Evolutionary conservation across 495 filamentous ascomycete species (phyloP), one percentile per base, ranked within the genome.

Genomic region (Penicillium canariense): DNA sequence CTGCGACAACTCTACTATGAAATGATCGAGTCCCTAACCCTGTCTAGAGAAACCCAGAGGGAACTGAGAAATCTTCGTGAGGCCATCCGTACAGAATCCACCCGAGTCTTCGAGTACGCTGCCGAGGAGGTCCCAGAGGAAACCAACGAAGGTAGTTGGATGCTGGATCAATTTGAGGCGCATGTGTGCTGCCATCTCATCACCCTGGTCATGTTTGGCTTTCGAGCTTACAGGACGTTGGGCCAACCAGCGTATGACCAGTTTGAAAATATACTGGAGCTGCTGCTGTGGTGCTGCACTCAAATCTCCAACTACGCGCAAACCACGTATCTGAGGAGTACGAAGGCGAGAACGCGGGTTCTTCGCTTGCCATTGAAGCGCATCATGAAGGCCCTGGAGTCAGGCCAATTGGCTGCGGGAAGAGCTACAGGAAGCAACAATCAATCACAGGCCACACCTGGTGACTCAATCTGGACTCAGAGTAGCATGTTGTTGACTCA

Each of bases 131-230:
- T 34, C 0, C 31, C 48, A n/a, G 50, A 47, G 8, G 35, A 46
- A 8, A 50, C 17, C 7, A n/a, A 26, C 7, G 43, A 46, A 31
- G 43, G 43, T 20, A 26, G 25, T 5, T 9, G 18, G 43, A 20
- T 45, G 15, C 22, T 54, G 0, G 50, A 54, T 50, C 56, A 61
- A 12, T 40, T 61, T 26, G 50, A 61, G 42, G 54, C 50, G 9
- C 46, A 61, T n/a, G 26, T 57, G 5, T 32, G 54, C 12, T 49
- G 50, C 8, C 34, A 30, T 5, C 15, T 52, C 27, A 40, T 57
- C 18, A 51, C 27, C 2, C 17, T 57, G 14, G 22, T 47, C 9
- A 44, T 40, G 1, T 43, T 48, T 7, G 38, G 45, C 30, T 61
- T 57, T 50, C 34, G 23, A 15, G 20, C 42, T 5, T 54, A 51